These are phyloP conservation scores for Suillus alpinus DNA, from an alignment of 768 basidiomycete species.

Conservation along the genomic window DNA sequence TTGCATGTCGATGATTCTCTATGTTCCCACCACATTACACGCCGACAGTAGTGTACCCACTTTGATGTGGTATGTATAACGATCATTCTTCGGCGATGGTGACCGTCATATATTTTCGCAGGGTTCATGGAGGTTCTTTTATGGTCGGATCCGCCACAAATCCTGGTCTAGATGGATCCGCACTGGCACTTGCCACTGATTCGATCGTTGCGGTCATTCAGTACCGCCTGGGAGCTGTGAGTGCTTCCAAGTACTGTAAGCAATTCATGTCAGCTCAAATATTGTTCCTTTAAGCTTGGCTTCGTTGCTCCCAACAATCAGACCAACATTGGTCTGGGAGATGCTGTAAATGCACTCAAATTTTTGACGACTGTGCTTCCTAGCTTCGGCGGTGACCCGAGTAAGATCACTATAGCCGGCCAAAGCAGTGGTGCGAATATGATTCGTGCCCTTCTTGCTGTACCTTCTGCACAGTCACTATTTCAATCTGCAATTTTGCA, in stretches of 20 bases:
- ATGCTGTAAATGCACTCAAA: constrained; percentile 61
- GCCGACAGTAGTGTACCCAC: constrained; percentile 40
- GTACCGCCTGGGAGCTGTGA: constrained; percentile 77
- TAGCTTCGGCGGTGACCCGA: constrained; percentile 63
- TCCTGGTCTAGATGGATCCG: constrained; percentile 75
- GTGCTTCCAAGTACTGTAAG: constrained; percentile 22
- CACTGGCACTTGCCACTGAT: constrained; percentile 63
- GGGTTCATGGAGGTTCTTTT: constrained; percentile 89
- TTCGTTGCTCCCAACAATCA: constrained; percentile 69
- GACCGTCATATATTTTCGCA: constrained; percentile 22
- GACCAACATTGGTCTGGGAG: constrained; percentile 71
- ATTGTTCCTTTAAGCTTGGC: constrained; percentile 50
- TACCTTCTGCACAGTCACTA: constrained; percentile 64
- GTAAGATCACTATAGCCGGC: constrained; percentile 73
- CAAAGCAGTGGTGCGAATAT: constrained; percentile 81
- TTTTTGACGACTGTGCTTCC: constrained; percentile 59
- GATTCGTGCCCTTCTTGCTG: constrained; percentile 73
- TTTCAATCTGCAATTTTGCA: constrained; percentile 82
- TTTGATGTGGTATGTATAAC: constrained; percentile 53
- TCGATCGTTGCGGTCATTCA: constrained; percentile 82
- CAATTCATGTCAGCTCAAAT: not conserved
- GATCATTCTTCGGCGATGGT: not conserved
- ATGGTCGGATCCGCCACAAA: constrained; percentile 65
- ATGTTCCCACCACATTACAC: constrained; percentile 50
- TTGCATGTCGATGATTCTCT: constrained; percentile 78